These are phyloP conservation scores for Candida berthetii DNA, from an alignment of 805 yeast genomes.

Conservation along the genomic window DNA sequence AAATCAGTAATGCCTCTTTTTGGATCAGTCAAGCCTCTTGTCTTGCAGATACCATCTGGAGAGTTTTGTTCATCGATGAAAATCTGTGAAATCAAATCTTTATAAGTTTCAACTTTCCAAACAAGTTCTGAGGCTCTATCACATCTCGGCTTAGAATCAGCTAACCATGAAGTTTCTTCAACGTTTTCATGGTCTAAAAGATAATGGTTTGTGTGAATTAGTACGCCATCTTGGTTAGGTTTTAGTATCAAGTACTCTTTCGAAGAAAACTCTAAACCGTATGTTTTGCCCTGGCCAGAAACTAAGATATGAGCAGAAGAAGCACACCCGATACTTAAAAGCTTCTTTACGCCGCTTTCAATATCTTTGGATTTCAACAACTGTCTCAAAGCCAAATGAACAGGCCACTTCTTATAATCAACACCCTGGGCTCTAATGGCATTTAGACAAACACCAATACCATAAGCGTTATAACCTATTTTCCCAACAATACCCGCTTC, in stretches of 20 bases:
- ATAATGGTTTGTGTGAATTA: slow-evolving; percentile 1
- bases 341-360: slow-evolving; percentile 8
- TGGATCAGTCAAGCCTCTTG: neutral
- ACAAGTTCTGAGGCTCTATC: neutral
- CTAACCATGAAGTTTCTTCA: neutral
- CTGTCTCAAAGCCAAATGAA: slow-evolving; percentile 29
- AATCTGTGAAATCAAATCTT: neutral
- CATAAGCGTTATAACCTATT: slow-evolving; percentile 15
- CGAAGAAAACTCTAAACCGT: neutral
- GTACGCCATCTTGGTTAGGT: neutral
- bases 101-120: neutral
- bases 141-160: neutral
- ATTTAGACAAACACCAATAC: slow-evolving; percentile 16
- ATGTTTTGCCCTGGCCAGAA: slow-evolving; percentile 14
- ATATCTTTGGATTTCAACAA: slow-evolving; percentile 21
- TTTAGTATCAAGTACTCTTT: neutral
- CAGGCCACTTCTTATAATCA: slow-evolving; percentile 23
- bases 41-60: neutral
- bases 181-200: neutral
- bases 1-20: neutral
- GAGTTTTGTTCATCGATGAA: neutral
- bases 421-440: slow-evolving; percentile 20
- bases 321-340: slow-evolving; percentile 15
- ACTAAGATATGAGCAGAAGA: slow-evolving; percentile 18
- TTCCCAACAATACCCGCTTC: slow-evolving; percentile 21